These are phyloP conservation scores for Carex parvula DNA, from an alignment of 176 grass and related monocot species.

Conservation along the genomic window DNA sequence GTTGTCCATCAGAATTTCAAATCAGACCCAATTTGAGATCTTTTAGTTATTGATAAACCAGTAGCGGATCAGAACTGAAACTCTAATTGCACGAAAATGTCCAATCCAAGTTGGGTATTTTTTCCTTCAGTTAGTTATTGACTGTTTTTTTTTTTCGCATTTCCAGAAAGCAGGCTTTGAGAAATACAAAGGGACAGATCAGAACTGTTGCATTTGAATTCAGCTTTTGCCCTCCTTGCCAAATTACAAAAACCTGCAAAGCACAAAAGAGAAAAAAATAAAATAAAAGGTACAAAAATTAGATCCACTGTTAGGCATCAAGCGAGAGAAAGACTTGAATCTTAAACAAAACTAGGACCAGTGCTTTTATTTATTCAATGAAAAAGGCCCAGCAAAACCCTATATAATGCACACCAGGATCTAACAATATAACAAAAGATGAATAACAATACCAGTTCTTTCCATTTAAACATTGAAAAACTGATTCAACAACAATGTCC, in stretches of 20 bases:
- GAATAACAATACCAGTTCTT: not conserved
- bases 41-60: not conserved
- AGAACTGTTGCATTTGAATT: constrained; percentile 16
- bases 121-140: not conserved
- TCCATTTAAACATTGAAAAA: not conserved
- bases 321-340: constrained; percentile 13
- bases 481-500: not conserved
- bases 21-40: constrained; percentile 1
- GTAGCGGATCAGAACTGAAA: not conserved
- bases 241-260: constrained; percentile 5
- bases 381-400: no score
- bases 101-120: not conserved
- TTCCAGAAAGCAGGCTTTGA: not conserved
- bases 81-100: not conserved
- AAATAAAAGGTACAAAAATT: not conserved
- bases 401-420: not conserved
- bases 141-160: not conserved
- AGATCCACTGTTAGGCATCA: not conserved
- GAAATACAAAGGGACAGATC: not conserved
- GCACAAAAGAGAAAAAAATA: not conserved
- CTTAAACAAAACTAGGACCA: not conserved
- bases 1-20: not conserved
- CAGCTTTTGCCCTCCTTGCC: not conserved
- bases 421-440: not conserved
- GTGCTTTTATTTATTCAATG: not conserved